These are phyloP conservation scores for Fusarium sp. DNA, from an alignment of 2,329 filamentous ascomycete species.

Conservation along the genomic window DNA sequence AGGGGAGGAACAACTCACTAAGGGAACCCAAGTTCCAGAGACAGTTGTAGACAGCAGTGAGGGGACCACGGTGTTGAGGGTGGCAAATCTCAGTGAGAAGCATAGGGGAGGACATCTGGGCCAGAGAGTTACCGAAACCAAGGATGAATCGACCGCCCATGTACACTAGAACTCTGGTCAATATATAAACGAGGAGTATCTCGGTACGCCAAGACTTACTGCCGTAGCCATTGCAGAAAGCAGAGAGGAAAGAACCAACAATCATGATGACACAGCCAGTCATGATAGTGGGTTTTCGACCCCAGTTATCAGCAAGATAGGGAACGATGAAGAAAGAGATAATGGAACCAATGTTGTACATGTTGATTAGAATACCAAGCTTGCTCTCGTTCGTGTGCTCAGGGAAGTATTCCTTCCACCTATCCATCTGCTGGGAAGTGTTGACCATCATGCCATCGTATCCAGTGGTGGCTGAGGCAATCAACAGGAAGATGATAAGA, in stretches of 20 bases:
- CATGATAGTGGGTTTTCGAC: slow-evolving; percentile 59
- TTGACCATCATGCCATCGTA: slow-evolving; percentile 73
- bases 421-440: slow-evolving; percentile 68
- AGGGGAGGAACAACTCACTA: slow-evolving; percentile 36
- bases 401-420: slow-evolving; percentile 65
- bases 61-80: slow-evolving; percentile 73
- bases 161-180: slow-evolving; percentile 50
- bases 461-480: slow-evolving; percentile 71
- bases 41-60: slow-evolving; percentile 76
- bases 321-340: slow-evolving; percentile 61
- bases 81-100: slow-evolving; percentile 75
- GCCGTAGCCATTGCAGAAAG: slow-evolving; percentile 58
- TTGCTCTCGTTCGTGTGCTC: slow-evolving; percentile 54
- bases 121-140: slow-evolving; percentile 75
- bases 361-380: slow-evolving; percentile 63
- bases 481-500: slow-evolving; percentile 65
- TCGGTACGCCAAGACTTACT: slow-evolving; percentile 51
- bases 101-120: slow-evolving; percentile 73
- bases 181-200: not conserved
- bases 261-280: slow-evolving; percentile 61
- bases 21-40: slow-evolving; percentile 72
- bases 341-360: slow-evolving; percentile 65
- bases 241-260: slow-evolving; percentile 56
- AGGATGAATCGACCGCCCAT: slow-evolving; percentile 56
- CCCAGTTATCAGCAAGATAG: slow-evolving; percentile 59